Evolutionary conservation across 2,329 filamentous ascomycete species (phyloP).

Genomic region (Neofusicoccum parvum): DNA sequence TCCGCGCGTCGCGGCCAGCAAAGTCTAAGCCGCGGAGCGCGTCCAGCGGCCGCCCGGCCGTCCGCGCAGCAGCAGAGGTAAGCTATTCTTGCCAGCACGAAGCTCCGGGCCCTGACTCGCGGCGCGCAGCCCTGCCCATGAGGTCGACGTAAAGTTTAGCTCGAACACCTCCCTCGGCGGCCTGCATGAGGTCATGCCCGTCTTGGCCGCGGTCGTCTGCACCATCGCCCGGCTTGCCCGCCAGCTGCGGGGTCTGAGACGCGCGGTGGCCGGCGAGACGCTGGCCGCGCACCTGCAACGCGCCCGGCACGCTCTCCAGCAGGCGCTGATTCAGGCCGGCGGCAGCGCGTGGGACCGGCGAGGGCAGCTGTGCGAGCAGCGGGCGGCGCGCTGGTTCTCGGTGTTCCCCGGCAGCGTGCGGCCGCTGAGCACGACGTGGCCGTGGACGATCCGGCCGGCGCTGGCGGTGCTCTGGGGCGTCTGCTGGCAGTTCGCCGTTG

Average conservation of each 20-base stretch:
- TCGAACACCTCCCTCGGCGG: neutral
- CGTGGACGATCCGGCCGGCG: constrained; percentile 48
- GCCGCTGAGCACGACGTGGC: constrained; percentile 45
- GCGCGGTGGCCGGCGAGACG: neutral
- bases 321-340: constrained; percentile 1
- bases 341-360: neutral
- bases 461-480: constrained; percentile 49
- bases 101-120: neutral
- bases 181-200: neutral
- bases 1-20: constrained; percentile 1
- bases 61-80: neutral
- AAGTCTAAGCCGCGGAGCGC: neutral
- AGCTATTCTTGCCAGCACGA: neutral
- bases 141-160: constrained; percentile 19
- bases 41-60: neutral
- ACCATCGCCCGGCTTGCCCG: constrained; percentile 9
- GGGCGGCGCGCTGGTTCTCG: constrained; percentile 39
- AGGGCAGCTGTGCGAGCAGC: neutral
- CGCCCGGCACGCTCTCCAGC: neutral
- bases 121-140: constrained; percentile 9
- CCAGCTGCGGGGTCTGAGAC: neutral
- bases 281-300: neutral
- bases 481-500: constrained; percentile 42
- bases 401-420: constrained; percentile 38
- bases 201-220: constrained; percentile 1